Percentiles rank a stretch among this genome's conserved stretches.
Evolutionary conservation across 805 yeast species (phyloP).

Genomic region (Soucietia sequanensis): DNA sequence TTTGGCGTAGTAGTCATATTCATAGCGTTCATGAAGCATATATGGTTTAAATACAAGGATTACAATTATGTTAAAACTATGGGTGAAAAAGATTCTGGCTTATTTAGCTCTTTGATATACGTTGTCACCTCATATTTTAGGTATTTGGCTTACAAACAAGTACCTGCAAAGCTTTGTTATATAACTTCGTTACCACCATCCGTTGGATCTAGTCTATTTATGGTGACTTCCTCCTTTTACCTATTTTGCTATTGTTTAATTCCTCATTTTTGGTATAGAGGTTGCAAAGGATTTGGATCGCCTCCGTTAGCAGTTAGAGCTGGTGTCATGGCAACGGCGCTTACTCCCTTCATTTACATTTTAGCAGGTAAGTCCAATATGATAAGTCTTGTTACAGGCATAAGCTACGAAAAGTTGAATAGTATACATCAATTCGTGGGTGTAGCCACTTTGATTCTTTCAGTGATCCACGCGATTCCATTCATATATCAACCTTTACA

Average conservation of each 20-base stretch:
- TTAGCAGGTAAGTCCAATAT: conserved; percentile 54
- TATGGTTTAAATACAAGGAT: conserved; percentile 27
- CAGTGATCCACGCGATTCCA: conserved; percentile 51
- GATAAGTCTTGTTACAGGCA: conserved; percentile 49
- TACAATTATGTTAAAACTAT: conserved; percentile 9
- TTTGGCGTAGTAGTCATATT: conserved; percentile 37
- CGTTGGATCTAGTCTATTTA: conserved; percentile 38
- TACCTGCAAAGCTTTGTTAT: conserved; percentile 21
- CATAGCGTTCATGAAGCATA: conserved; percentile 31
- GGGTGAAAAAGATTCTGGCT: conserved; percentile 8
- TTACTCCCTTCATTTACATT: conserved; percentile 50
- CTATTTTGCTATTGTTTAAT: conserved; percentile 36
- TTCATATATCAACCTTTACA: conserved; percentile 41
- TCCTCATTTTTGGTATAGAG: conserved; percentile 53
- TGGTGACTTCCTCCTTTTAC: conserved; percentile 32
- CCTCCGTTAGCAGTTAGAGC: conserved; percentile 58
- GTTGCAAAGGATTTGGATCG: conserved; percentile 53
- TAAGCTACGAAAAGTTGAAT: conserved; percentile 55
- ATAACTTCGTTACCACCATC: conserved; percentile 32
- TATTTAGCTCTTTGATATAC: conserved; percentile 22
- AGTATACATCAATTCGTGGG: conserved; percentile 50
- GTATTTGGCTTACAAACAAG: conserved; percentile 32
- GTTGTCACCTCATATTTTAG: conserved; percentile 33
- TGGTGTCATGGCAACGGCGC: conserved; percentile 49
- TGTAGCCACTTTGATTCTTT: conserved; percentile 39